These are phyloP conservation scores for Populus simonii DNA, from an alignment of 345 rosid species.

Conservation along the genomic window DNA sequence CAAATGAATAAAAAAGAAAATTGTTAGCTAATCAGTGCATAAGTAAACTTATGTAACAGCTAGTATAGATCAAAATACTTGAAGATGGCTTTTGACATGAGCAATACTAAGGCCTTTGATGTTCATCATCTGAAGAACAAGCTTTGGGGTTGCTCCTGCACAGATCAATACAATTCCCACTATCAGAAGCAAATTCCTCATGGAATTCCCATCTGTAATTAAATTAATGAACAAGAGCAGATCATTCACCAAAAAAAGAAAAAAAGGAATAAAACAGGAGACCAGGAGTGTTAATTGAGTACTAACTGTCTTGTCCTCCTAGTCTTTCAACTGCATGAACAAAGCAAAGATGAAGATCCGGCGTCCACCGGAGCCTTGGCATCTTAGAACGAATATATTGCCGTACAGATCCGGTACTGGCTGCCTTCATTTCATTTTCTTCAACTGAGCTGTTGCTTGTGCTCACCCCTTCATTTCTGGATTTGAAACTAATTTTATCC, in stretches of 20 bases:
- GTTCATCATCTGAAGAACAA: slow-evolving; percentile 80
- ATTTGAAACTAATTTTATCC: slow-evolving; percentile 21
- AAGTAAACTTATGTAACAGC: background rate
- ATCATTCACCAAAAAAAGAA: background rate
- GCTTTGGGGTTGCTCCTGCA: slow-evolving; percentile 80
- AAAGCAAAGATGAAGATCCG: slow-evolving; percentile 82
- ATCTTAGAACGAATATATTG: slow-evolving; percentile 64
- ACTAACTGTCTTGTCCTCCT: slow-evolving; percentile 85
- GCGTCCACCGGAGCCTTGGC: slow-evolving; percentile 77
- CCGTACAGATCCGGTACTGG: slow-evolving; percentile 53
- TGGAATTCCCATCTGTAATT: background rate
- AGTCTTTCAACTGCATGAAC: slow-evolving; percentile 69
- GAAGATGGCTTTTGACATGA: slow-evolving; percentile 90
- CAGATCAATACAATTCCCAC: background rate
- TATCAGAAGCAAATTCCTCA: background rate
- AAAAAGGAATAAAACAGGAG: background rate
- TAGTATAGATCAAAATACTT: slow-evolving; percentile 33
- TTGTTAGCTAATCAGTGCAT: background rate
- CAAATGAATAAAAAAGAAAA: background rate
- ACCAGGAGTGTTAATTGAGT: background rate
- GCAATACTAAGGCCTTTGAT: slow-evolving; percentile 74
- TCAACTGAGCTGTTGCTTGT: slow-evolving; percentile 59
- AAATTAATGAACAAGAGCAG: background rate
- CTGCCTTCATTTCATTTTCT: slow-evolving; percentile 28
- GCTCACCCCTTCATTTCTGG: slow-evolving; percentile 21